These are phyloP conservation scores for Periconia sp. DNA, from an alignment of 2,329 filamentous ascomycete species.

Conservation along the genomic window DNA sequence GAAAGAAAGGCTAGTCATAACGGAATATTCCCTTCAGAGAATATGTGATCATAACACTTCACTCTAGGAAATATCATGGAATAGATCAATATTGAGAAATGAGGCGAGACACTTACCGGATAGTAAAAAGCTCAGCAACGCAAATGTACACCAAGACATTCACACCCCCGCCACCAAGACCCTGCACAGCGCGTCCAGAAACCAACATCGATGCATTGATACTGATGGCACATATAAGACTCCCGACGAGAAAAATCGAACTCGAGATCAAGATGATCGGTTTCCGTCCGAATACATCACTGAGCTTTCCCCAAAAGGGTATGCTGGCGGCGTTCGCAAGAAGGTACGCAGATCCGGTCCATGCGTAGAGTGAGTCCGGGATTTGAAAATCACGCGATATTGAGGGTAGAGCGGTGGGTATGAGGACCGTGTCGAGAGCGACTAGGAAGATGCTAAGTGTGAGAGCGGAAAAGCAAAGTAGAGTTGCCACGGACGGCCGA, in stretches of 20 bases:
- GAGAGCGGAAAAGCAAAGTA: constrained; percentile 38
- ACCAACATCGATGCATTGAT: constrained; percentile 60
- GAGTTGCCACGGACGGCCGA: constrained; percentile 11
- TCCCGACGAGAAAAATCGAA: constrained; percentile 55
- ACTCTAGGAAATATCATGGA: too few species aligned
- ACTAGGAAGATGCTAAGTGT: constrained; percentile 49
- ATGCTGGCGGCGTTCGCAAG: constrained; percentile 47
- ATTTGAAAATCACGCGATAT: constrained; percentile 66
- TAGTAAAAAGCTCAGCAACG: constrained; percentile 61
- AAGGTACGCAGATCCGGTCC: constrained; percentile 66
- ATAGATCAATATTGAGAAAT: background rate
- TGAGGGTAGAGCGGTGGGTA: constrained; percentile 70
- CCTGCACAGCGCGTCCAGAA: constrained; percentile 60
- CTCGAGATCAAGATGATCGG: constrained; percentile 42
- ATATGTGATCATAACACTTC: too few species aligned
- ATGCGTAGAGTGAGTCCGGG: constrained; percentile 74
- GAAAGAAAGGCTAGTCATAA: too few species aligned
- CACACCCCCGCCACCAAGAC: constrained; percentile 60
- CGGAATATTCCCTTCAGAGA: too few species aligned
- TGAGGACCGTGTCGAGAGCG: constrained; percentile 60
- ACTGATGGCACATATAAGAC: constrained; percentile 57
- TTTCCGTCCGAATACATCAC: constrained; percentile 48
- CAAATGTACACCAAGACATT: constrained; percentile 60
- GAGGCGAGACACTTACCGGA: constrained; percentile 28
- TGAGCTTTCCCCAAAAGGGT: constrained; percentile 50